Evolutionary conservation across 495 filamentous ascomycete genomes (phyloP).

Genomic region (Oidiodendron maius): DNA sequence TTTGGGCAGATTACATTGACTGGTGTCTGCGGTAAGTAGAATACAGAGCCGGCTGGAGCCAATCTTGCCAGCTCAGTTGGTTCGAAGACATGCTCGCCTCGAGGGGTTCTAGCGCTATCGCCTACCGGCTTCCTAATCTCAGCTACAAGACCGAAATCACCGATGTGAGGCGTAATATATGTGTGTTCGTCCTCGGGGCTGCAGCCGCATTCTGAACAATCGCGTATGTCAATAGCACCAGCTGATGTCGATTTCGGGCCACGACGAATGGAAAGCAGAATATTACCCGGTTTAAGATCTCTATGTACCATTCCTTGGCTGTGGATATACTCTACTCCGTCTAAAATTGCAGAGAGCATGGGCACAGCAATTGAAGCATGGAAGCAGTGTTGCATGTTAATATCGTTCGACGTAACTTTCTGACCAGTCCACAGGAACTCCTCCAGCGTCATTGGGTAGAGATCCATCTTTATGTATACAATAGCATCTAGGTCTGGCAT

Average conservation of each 20-base stretch:
- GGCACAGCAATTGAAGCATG: constrained; percentile 26
- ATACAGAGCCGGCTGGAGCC: constrained; percentile 23
- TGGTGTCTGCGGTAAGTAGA: constrained; percentile 19
- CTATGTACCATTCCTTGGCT: constrained; percentile 32
- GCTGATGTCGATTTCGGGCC: constrained; percentile 11
- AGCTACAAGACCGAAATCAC: constrained; percentile 25
- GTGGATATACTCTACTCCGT: constrained; percentile 22
- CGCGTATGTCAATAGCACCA: constrained; percentile 26
- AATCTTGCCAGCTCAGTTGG: neutral
- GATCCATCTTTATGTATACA: constrained; percentile 37
- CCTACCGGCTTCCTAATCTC: constrained; percentile 7
- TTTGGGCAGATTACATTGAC: constrained; percentile 21
- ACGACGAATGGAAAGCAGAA: constrained; percentile 31
- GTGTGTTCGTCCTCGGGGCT: neutral
- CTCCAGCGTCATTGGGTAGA: constrained; percentile 33
- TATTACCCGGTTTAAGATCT: constrained; percentile 42
- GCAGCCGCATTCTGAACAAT: constrained; percentile 26
- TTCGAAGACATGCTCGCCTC: neutral
- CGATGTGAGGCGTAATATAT: constrained; percentile 20
- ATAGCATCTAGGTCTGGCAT: constrained; percentile 11
- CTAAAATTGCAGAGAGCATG: constrained; percentile 29
- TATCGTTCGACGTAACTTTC: constrained; percentile 2
- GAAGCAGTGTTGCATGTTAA: constrained; percentile 32
- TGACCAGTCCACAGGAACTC: constrained; percentile 20
- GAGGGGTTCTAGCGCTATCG: no score